Evolutionary conservation across 208 protist species (phyloP).

Genomic region (Angomonas ambiguus): DNA sequence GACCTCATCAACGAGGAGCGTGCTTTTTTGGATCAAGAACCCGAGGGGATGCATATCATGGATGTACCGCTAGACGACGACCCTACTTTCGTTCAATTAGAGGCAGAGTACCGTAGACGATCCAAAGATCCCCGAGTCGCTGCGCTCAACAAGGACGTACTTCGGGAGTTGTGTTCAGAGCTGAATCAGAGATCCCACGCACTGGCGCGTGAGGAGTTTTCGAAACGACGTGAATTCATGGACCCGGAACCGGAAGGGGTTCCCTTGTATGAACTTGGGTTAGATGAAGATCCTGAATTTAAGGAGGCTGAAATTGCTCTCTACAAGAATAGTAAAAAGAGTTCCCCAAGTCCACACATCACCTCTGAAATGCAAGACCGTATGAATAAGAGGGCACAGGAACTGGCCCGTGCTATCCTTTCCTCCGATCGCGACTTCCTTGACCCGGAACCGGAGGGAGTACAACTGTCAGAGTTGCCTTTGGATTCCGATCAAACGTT

Average conservation of each 20-base stretch:
- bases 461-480: constrained; percentile 61
- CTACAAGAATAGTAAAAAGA: constrained; percentile 41
- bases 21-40: constrained; percentile 70
- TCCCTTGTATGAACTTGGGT: constrained; percentile 53
- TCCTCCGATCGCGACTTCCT: constrained; percentile 67
- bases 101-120: constrained; percentile 69
- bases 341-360: constrained; percentile 10
- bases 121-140: constrained; percentile 40
- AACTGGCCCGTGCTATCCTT: constrained; percentile 59
- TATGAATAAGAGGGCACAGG: constrained; percentile 44
- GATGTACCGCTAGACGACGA: constrained; percentile 84
- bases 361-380: constrained; percentile 35
- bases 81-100: constrained; percentile 51
- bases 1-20: constrained; percentile 68
- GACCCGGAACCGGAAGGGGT: constrained; percentile 66
- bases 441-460: constrained; percentile 71
- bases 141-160: constrained; percentile 58
- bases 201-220: constrained; percentile 62
- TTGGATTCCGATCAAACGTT: constrained; percentile 69
- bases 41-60: constrained; percentile 72
- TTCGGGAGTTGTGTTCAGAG: constrained; percentile 54
- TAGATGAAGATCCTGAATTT: constrained; percentile 78
- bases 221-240: constrained; percentile 66
- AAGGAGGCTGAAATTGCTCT: constrained; percentile 64
- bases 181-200: constrained; percentile 74